Evolutionary conservation across 371 early-diverging fungal genomes (phyloP).

Genomic region (Mycotypha africana): DNA sequence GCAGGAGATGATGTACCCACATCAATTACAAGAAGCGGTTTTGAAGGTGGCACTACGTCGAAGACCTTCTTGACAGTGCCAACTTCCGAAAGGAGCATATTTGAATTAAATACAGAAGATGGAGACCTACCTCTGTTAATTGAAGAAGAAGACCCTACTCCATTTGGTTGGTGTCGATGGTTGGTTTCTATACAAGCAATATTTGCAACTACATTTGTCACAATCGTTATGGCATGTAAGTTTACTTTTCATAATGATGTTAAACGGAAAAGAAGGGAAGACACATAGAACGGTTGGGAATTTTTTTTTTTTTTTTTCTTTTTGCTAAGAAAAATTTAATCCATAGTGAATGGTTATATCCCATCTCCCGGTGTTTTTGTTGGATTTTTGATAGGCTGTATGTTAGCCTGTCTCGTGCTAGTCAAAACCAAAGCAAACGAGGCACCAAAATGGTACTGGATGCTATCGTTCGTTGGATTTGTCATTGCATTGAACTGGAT

Average conservation of each 20-base stretch:
- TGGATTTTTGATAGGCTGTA: conserved; percentile 27
- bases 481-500: conserved; percentile 73
- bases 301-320: neutral
- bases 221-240: conserved; percentile 30
- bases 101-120: conserved; percentile 13
- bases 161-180: conserved; percentile 38
- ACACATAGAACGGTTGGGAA: neutral
- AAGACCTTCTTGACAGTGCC: conserved; percentile 28
- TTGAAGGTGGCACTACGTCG: neutral
- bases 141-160: conserved; percentile 8
- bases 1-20: conserved; percentile 2
- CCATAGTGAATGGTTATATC: conserved; percentile 15
- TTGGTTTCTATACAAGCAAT: conserved; percentile 35
- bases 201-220: conserved; percentile 33
- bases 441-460: conserved; percentile 35
- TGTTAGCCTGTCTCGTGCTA: conserved; percentile 13
- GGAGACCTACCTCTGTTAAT: no score
- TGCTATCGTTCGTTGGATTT: conserved; percentile 67
- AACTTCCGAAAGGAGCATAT: conserved; percentile 6
- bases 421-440: conserved; percentile 17
- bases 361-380: conserved; percentile 1
- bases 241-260: no score
- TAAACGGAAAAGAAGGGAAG: neutral
- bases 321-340: neutral
- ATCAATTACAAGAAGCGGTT: no score